Conservation (phyloP, 2,329 filamentous ascomycete species). For the Aquanectria penicillioides region DNA sequence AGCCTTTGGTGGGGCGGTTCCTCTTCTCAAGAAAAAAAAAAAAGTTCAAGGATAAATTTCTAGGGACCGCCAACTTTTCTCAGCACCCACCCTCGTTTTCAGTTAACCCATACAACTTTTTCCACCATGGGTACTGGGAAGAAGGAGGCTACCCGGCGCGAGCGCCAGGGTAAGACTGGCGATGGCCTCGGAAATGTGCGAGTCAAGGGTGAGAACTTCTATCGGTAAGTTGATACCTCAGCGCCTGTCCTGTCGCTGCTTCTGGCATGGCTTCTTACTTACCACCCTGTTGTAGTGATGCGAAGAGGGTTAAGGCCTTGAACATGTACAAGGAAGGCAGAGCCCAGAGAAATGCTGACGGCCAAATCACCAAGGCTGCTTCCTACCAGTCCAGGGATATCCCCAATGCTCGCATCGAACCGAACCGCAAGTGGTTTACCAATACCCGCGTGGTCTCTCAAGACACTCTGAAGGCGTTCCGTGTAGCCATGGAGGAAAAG, state of each 20-base stretch:
- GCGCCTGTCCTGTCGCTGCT: not conserved
- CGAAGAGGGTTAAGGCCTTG: constrained; percentile 88
- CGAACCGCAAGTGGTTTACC: constrained; percentile 97
- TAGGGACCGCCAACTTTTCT: constrained; percentile 32
- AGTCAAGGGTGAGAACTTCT: constrained; percentile 98
- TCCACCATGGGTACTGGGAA: constrained; percentile 84
- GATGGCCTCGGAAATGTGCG: constrained; percentile 94
- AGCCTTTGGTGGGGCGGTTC: constrained; percentile 36
- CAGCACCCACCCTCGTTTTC: constrained; percentile 26
- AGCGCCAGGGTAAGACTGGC: constrained; percentile 83
- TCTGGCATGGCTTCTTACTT: constrained; percentile 5
- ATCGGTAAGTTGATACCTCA: constrained; percentile 66
- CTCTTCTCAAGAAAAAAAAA: constrained; percentile 35
- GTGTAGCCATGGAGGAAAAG: constrained; percentile 91
- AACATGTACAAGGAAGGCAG: constrained; percentile 93
- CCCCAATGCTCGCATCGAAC: constrained; percentile 88
- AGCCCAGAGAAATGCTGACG: constrained; percentile 81
- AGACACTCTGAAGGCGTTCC: constrained; percentile 86
- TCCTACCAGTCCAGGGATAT: constrained; percentile 84
- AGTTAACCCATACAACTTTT: constrained; percentile 33
- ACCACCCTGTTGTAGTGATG: constrained; percentile 55
- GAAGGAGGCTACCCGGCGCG: constrained; percentile 86
- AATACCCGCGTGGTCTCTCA: constrained; percentile 92
- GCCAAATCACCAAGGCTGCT: constrained; percentile 86
- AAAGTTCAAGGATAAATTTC: constrained; percentile 43